A percentile compares a stretch with the other conserved stretches of the same genome.
Conservation (phyloP, 169 alveolate species). For the Babesia bovis region DNA sequence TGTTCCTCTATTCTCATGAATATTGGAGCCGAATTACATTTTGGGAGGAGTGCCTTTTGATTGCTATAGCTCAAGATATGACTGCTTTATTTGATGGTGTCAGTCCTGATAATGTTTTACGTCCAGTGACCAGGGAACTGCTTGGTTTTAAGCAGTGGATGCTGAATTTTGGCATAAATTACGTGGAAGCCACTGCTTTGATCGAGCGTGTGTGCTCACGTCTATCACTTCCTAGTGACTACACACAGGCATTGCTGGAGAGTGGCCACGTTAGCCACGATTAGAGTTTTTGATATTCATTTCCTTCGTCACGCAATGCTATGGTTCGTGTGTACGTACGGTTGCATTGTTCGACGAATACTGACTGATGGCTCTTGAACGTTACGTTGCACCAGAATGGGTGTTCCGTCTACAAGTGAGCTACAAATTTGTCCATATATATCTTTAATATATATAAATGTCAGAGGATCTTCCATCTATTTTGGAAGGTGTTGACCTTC, state of each 20-base stretch:
- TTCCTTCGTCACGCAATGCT: constrained; percentile 2
- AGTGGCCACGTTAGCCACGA: not conserved
- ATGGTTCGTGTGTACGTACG: not conserved
- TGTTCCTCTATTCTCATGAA: constrained; percentile 26
- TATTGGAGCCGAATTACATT: constrained; percentile 58
- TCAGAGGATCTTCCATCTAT: constrained; percentile 53
- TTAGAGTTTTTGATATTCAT: not conserved
- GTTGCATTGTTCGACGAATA: constrained; percentile 26
- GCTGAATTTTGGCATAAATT: constrained; percentile 33
- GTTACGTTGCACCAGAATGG: constrained; percentile 60
- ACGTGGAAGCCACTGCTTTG: constrained; percentile 10
- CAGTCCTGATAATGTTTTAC: not conserved
- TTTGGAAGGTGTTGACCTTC: constrained; percentile 54
- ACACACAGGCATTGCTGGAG: constrained; percentile 13
- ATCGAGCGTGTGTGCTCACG: constrained; percentile 31
- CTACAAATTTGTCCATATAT: constrained; percentile 8
- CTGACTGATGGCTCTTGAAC: constrained; percentile 44
- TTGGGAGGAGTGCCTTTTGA: constrained; percentile 68
- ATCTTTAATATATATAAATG: not conserved
- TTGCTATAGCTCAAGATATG: constrained; percentile 48
- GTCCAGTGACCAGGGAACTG: constrained; percentile 40
- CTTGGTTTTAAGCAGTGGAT: constrained; percentile 40
- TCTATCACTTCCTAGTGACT: constrained; percentile 35
- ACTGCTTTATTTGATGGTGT: constrained; percentile 43
- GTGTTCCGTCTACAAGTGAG: constrained; percentile 66